Percentiles rank a stretch among this genome's conserved stretches.
Conservation (phyloP, 1,284 basidiomycete species). For the Ustilago loliicola region DNA sequence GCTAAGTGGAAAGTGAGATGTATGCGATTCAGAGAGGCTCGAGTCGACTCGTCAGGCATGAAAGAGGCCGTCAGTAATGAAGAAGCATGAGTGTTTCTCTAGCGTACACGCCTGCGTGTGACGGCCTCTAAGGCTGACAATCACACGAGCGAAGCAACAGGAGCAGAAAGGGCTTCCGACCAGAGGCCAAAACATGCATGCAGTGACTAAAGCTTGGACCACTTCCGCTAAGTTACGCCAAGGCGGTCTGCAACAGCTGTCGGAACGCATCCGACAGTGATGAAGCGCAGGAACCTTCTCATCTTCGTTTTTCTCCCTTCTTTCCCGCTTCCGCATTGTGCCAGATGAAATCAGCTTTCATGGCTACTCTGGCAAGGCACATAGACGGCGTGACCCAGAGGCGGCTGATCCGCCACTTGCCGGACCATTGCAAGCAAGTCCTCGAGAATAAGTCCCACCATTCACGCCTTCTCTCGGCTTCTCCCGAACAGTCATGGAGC, state of each 20-base stretch:
- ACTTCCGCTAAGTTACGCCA: constrained; percentile 17
- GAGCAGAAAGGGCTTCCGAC: too few species aligned
- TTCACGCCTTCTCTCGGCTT: too few species aligned
- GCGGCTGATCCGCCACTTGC: too few species aligned
- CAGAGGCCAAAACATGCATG: not conserved
- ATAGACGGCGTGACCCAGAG: too few species aligned
- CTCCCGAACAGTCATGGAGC: too few species aligned
- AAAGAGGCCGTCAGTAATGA: not conserved
- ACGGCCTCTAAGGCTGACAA: too few species aligned
- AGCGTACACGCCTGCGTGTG: not conserved
- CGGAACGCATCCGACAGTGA: constrained; percentile 1
- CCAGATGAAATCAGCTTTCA: not conserved
- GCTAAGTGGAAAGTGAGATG: not conserved
- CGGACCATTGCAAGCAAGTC: too few species aligned
- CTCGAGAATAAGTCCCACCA: too few species aligned
- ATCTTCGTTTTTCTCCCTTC: not conserved
- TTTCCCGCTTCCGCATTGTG: not conserved
- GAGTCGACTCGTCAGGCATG: not conserved
- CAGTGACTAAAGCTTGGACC: constrained; percentile 5
- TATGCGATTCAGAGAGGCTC: not conserved
- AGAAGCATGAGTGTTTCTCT: not conserved
- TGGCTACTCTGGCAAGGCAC: too few species aligned
- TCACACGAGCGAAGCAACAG: too few species aligned
- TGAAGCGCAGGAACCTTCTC: not conserved
- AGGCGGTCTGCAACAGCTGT: not conserved